These are phyloP conservation scores for Citrus sinensis DNA, from an alignment of 345 rosid genomes.

Conservation along the genomic window DVS_A1.0 CM039167.1:1933501-1934000, in stretches of 20 bases:
- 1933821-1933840: neutral
- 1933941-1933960: neutral
- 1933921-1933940: neutral
- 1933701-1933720: neutral
- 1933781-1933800: neutral
- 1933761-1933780: neutral
- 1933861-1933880: neutral
- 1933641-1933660: conserved; percentile 73
- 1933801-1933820: neutral
- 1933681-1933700: conserved; percentile 6
- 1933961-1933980: neutral
- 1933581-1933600: neutral
- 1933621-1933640: conserved; percentile 78
- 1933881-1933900: neutral
- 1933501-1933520: neutral
- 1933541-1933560: neutral
- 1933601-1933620: conserved; percentile 93
- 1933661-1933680: conserved; percentile 60
- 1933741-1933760: neutral
- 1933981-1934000: neutral
- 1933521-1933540: neutral
- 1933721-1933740: neutral
- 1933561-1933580: neutral
- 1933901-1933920: neutral
- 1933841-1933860: neutral